phyloP scores from a whole-genome alignment of 2,329 filamentous ascomycete species.

The Arthroderma uncinatum region DNA sequence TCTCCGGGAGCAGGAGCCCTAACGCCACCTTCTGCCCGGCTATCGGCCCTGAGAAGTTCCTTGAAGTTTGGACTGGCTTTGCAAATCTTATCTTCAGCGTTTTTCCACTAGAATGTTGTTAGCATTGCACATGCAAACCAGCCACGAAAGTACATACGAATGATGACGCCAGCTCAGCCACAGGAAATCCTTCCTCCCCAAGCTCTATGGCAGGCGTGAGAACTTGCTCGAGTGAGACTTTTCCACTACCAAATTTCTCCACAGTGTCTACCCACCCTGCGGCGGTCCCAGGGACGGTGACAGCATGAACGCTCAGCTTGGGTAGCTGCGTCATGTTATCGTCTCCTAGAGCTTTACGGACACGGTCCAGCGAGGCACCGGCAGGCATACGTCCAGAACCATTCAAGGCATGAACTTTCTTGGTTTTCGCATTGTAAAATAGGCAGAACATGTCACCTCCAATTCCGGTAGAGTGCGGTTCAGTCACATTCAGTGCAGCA shows the following conservation, averaged over 20 bases:
- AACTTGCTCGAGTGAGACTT: constrained; percentile 63
- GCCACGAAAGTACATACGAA: constrained; percentile 45
- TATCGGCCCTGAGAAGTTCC: constrained; percentile 77
- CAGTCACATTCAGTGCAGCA: constrained; percentile 83
- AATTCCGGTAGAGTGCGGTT: constrained; percentile 86
- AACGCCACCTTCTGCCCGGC: constrained; percentile 54
- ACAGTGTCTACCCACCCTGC: constrained; percentile 90
- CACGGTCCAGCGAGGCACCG: constrained; percentile 56
- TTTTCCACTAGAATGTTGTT: constrained; percentile 52
- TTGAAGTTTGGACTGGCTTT: constrained; percentile 70
- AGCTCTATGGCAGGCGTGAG: constrained; percentile 72
- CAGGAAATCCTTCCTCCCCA: constrained; percentile 79
- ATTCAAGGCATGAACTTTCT: constrained; percentile 76
- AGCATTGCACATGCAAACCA: background rate
- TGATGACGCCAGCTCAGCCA: constrained; percentile 63
- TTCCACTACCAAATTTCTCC: constrained; percentile 80
- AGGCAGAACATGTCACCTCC: constrained; percentile 96
- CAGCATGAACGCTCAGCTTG: constrained; percentile 63
- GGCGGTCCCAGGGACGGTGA: constrained; percentile 79
- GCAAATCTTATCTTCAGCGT: constrained; percentile 52
- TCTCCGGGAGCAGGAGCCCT: constrained; percentile 71
- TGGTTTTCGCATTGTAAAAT: constrained; percentile 73
- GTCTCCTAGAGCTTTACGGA: constrained; percentile 59
- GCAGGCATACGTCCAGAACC: constrained; percentile 76
- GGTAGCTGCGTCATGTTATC: constrained; percentile 55